phyloP scores from a whole-genome alignment of 2,329 filamentous ascomycete genomes.

The Trichophyton benhamiae region DNA sequence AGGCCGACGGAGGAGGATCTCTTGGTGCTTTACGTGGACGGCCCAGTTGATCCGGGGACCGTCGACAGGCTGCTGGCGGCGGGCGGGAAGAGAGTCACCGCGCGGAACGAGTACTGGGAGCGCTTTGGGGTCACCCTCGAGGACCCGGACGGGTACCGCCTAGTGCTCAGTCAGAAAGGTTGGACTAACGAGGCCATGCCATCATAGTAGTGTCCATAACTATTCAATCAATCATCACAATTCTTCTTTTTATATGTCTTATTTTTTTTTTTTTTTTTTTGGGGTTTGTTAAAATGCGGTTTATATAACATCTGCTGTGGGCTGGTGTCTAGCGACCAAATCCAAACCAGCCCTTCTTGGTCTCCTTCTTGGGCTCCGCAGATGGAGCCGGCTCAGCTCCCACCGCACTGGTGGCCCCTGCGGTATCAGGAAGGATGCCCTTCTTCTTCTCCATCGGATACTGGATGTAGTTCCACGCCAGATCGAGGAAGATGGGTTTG shows the following conservation, averaged over 20 bases:
- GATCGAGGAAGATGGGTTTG: slow-evolving; percentile 90
- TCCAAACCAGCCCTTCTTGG: slow-evolving; percentile 67
- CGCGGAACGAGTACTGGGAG: slow-evolving; percentile 27
- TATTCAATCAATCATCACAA: neutral
- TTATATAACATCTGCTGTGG: neutral
- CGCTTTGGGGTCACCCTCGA: slow-evolving; percentile 34
- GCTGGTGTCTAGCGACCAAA: slow-evolving; percentile 38
- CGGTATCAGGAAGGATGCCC: slow-evolving; percentile 13
- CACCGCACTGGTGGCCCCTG: slow-evolving; percentile 13
- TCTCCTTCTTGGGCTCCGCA: slow-evolving; percentile 35
- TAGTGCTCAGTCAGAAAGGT: slow-evolving; percentile 26
- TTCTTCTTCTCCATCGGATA: slow-evolving; percentile 55
- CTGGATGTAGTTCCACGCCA: slow-evolving; percentile 94
- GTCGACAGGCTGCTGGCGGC: slow-evolving; percentile 23
- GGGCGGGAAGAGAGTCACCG: slow-evolving; percentile 27
- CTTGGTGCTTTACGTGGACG: slow-evolving; percentile 34
- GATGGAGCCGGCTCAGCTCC: neutral
- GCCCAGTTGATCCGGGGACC: slow-evolving; percentile 20
- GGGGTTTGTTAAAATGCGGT: neutral
- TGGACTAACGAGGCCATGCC: neutral
- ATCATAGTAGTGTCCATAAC: neutral
- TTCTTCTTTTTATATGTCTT: neutral
- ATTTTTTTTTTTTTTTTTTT: neutral
- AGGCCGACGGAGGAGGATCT: slow-evolving; percentile 36
- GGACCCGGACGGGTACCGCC: slow-evolving; percentile 36